Conservation (phyloP, 1,139 yeast genomes). For the Pichia sp. region DNA sequence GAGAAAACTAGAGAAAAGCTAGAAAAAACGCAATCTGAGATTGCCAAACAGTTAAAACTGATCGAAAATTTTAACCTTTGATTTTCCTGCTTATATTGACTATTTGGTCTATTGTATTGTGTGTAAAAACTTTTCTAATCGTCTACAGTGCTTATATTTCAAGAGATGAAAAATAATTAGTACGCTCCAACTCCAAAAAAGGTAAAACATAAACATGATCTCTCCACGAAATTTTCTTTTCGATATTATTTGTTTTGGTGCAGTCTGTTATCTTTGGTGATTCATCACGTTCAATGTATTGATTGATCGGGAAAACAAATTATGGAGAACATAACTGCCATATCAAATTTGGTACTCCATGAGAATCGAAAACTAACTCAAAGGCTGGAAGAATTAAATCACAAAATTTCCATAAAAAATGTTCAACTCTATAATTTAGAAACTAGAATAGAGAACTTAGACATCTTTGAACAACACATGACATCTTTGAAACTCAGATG, state of each 20-base stretch:
- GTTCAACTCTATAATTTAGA: conserved; percentile 14
- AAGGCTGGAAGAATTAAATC: conserved; percentile 12
- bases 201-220: too few relatives aligned
- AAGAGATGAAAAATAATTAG: too few relatives aligned
- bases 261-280: too few relatives aligned
- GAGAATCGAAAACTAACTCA: conserved; percentile 16
- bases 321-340: not conserved
- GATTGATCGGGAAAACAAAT: too few relatives aligned
- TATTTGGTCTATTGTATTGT: too few relatives aligned
- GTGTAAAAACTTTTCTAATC: too few relatives aligned
- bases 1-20: conserved; percentile 36
- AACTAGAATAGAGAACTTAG: conserved; percentile 22
- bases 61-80: conserved; percentile 25
- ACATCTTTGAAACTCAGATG: conserved; percentile 32
- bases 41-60: conserved; percentile 52
- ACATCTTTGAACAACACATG: conserved; percentile 28
- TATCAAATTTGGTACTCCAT: not conserved
- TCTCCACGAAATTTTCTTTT: too few relatives aligned
- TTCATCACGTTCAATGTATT: too few relatives aligned
- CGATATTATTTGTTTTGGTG: too few relatives aligned
- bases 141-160: too few relatives aligned
- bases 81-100: too few relatives aligned
- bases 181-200: too few relatives aligned
- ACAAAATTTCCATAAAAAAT: conserved; percentile 3
- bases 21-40: conserved; percentile 42